Percentiles rank a stretch among this genome's conserved stretches.
Conservation (phyloP, 2,329 filamentous ascomycete species). For the Alternaria solani region DNA sequence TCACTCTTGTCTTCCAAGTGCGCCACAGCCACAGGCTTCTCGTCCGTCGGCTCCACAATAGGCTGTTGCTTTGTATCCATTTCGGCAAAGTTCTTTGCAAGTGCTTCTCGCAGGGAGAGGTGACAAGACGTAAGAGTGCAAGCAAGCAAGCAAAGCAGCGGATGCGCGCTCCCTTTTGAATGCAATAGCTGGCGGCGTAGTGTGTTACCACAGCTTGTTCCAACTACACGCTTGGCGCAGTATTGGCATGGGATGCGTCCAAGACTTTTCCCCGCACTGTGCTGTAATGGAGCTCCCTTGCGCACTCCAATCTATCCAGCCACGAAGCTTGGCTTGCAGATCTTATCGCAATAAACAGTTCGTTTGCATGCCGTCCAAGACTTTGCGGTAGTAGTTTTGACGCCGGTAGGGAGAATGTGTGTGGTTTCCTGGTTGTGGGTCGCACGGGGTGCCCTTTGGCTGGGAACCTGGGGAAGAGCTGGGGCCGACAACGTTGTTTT, state of each 20-base stretch:
- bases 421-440: neutral
- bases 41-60: conserved; percentile 19
- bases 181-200: conserved; percentile 11
- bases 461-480: conserved; percentile 12
- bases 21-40: conserved; percentile 21
- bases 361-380: conserved; percentile 7
- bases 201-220: neutral
- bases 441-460: neutral
- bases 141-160: neutral
- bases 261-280: conserved; percentile 38
- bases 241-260: conserved; percentile 27
- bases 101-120: neutral
- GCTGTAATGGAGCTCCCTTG: conserved; percentile 12
- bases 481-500: conserved; percentile 5
- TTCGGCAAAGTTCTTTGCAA: neutral
- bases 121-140: too few species aligned
- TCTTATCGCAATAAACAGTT: conserved; percentile 10
- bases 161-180: conserved; percentile 3
- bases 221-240: conserved; percentile 10
- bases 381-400: conserved; percentile 11
- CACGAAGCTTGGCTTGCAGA: conserved; percentile 21
- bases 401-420: conserved; percentile 5
- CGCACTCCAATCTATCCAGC: neutral
- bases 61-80: conserved; percentile 17
- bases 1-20: conserved; percentile 32